Percentiles rank a stretch among this genome's conserved stretches.
Conservation (phyloP, 352 stramenopile genomes). For the Pythium grandisporangium region DNA sequence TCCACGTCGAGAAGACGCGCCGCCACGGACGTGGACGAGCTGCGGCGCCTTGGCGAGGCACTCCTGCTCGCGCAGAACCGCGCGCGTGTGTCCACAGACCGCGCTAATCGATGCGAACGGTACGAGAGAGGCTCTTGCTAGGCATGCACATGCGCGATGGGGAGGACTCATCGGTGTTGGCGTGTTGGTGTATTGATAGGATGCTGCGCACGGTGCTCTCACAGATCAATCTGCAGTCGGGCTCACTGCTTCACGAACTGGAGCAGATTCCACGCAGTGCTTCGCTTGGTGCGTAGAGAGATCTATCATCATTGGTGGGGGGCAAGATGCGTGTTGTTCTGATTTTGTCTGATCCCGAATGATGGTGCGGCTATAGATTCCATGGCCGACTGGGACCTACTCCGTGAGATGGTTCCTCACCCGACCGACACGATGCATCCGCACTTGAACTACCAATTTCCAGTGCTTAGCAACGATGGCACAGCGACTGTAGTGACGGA, state of each 20-base stretch:
- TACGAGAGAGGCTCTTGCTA: constrained; percentile 8
- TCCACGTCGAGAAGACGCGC: constrained; percentile 5
- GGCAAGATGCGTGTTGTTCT: too few relatives aligned
- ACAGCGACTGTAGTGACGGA: constrained; percentile 7
- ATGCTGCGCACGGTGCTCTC: constrained; percentile 12
- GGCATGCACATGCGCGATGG: not conserved
- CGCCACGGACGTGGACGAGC: constrained; percentile 42
- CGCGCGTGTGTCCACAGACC: constrained; percentile 41
- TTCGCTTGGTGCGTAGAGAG: constrained; percentile 9
- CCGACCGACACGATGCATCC: too few relatives aligned
- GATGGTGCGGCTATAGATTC: constrained; percentile 4
- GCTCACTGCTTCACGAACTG: constrained; percentile 11
- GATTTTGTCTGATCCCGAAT: too few relatives aligned
- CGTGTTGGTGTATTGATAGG: constrained; percentile 1
- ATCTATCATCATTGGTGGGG: too few relatives aligned
- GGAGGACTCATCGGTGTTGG: constrained; percentile 1
- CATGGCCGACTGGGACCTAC: constrained; percentile 9
- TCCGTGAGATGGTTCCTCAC: too few relatives aligned
- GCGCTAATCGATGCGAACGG: constrained; percentile 56
- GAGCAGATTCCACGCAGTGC: constrained; percentile 9
- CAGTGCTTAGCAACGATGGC: too few relatives aligned
- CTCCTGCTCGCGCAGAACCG: constrained; percentile 66
- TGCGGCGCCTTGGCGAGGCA: constrained; percentile 58
- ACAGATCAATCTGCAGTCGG: constrained; percentile 14
- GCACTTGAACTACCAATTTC: too few relatives aligned